phyloP scores from a whole-genome alignment of 2,329 filamentous ascomycete genomes.

The Aspergillus texensis region DNA sequence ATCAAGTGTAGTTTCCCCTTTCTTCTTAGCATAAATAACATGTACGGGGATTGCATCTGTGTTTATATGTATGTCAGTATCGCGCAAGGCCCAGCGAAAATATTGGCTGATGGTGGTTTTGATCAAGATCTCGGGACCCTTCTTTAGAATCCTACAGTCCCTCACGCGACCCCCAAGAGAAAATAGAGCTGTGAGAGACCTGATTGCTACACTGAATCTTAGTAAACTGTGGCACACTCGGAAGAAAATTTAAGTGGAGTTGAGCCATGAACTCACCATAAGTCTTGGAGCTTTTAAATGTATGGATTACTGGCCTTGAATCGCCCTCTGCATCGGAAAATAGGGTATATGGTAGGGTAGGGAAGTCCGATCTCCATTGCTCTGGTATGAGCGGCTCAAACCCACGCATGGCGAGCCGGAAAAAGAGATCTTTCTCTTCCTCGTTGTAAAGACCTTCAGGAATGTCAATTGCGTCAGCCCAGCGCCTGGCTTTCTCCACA shows the following conservation, averaged over 20 bases:
- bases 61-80: slow-evolving; percentile 46
- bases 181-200: slow-evolving; percentile 54
- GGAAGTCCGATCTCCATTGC: slow-evolving; percentile 57
- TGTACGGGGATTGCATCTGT: slow-evolving; percentile 48
- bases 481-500: slow-evolving; percentile 35
- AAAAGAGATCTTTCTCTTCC: slow-evolving; percentile 56
- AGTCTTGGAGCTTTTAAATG: slow-evolving; percentile 46
- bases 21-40: slow-evolving; percentile 45
- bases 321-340: slow-evolving; percentile 46
- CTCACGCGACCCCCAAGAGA: slow-evolving; percentile 55
- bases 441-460: slow-evolving; percentile 52
- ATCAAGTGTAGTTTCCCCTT: slow-evolving; percentile 41
- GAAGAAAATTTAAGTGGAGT: background rate
- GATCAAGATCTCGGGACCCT: slow-evolving; percentile 41
- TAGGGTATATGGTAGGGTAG: slow-evolving; percentile 55
- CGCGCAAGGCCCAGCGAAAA: slow-evolving; percentile 56
- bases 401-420: slow-evolving; percentile 58
- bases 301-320: slow-evolving; percentile 51
- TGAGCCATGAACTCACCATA: slow-evolving; percentile 38
- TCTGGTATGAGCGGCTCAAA: slow-evolving; percentile 58
- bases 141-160: slow-evolving; percentile 48
- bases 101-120: slow-evolving; percentile 49
- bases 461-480: slow-evolving; percentile 42
- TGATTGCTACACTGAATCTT: slow-evolving; percentile 44
- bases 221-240: background rate